phyloP scores from a whole-genome alignment of 1,139 yeast species.

The Diutina catenulata region DNA sequence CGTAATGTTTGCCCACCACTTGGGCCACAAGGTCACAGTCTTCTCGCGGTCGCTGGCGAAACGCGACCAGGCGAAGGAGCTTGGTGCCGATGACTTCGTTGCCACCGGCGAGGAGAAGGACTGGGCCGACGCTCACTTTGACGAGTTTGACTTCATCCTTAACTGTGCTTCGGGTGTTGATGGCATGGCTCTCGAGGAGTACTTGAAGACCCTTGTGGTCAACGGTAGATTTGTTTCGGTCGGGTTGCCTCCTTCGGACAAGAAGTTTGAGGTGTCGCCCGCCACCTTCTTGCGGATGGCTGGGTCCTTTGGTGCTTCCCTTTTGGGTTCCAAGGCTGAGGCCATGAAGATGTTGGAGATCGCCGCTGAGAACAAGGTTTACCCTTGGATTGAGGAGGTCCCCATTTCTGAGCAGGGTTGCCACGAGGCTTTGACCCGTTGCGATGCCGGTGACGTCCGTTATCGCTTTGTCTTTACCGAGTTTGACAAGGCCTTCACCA shows the following conservation, averaged over 20 bases:
- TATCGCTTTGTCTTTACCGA: constrained; percentile 55
- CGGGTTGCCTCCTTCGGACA: constrained; percentile 30
- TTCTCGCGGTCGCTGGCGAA: constrained; percentile 39
- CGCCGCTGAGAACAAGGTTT: constrained; percentile 38
- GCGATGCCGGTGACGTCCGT: constrained; percentile 43
- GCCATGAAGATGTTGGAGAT: constrained; percentile 42
- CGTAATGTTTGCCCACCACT: constrained; percentile 41
- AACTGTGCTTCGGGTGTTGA: constrained; percentile 35
- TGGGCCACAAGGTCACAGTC: constrained; percentile 47
- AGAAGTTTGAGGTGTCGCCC: constrained; percentile 10
- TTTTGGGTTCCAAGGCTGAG: constrained; percentile 41
- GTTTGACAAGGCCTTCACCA: constrained; percentile 31
- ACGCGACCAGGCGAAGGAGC: constrained; percentile 35
- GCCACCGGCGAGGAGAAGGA: constrained; percentile 33
- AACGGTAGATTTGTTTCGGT: constrained; percentile 42
- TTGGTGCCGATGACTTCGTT: constrained; percentile 42
- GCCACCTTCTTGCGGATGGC: constrained; percentile 21
- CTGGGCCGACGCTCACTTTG: constrained; percentile 23
- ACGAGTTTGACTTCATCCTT: constrained; percentile 34
- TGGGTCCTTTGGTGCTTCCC: constrained; percentile 24
- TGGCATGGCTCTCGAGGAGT: constrained; percentile 19
- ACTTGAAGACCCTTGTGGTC: constrained; percentile 22
- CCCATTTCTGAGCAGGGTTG: constrained; percentile 33
- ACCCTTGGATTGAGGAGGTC: constrained; percentile 50
- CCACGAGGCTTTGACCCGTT: constrained; percentile 35